Base-by-base conservation (phyloP, 352 stramenopile species). In the Phytopythium oedochilum region DNA sequence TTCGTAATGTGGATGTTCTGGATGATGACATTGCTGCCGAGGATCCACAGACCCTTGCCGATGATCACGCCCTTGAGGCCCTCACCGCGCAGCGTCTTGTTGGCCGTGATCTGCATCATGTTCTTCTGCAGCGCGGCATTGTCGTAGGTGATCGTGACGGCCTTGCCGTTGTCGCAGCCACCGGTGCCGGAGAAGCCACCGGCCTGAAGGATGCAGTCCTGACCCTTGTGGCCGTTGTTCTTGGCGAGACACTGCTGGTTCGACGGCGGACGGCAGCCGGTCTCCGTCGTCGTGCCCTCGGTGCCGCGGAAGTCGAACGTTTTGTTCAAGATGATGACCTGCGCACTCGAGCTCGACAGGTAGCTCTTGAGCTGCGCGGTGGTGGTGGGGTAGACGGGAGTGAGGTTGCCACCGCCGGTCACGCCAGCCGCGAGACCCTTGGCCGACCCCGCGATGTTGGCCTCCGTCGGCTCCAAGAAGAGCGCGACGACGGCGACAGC, bases 131-230 rank as follows among this genome's bases (percentile, higher is more conserved):
- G 18, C 3, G 49, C 50, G 3, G 52, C 65, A 12, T 61, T 60
- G 45, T 85, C 71, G 53, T 79, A 85, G 15, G 71, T 72, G 46
- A 85, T 50, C 0, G 53, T 68, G 25, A 78, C 64, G 1, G 46
- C 34, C 29, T 55, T 56, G 26, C 70, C 71, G 18, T 73, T 56
- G 12, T 57, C 57, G 40, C 70, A 80, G 18, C 74, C 74, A 17
- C 74, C 69, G 2, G 69, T 81, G 31, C 34, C 39, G 5, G 53
- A 59, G 57, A 79, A 75, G 31, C 62, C 66, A n/a, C 70, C 68
- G 18, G 44, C 57, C 59, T 77, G 59, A 10, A 70, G 34, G 18
- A 71, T 71, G 31, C 57, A 57, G 29, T 71, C 59, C 25, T 71
- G 63, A 18, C 60, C 60, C 60, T 67, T 57, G 56, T 40, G 65